These are phyloP conservation scores for Erodium texanum DNA, from an alignment of 441 rosid species.

Conservation along the genomic window DNA sequence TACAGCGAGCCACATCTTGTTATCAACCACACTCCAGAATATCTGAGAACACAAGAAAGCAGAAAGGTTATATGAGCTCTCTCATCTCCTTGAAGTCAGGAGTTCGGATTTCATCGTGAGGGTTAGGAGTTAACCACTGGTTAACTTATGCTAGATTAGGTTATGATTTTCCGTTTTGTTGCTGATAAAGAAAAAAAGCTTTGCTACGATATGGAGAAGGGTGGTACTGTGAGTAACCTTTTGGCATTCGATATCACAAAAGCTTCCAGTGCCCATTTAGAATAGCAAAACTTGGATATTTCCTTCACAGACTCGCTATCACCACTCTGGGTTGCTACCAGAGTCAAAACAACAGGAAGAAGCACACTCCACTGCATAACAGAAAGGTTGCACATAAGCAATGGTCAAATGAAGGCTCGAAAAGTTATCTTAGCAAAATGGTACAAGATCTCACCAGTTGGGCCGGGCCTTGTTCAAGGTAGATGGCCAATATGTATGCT, in stretches of 20 bases:
- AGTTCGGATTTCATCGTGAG: too few relatives aligned
- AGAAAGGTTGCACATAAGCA: too few relatives aligned
- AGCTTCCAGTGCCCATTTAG: conserved; percentile 84
- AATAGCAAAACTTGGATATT: conserved; percentile 55
- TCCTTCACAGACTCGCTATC: conserved; percentile 29
- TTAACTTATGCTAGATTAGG: too few relatives aligned
- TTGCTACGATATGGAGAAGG: conserved; percentile 2
- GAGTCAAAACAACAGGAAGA: conserved; percentile 91
- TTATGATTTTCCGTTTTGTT: too few relatives aligned
- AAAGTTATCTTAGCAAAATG: background rate
- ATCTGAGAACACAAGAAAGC: conserved; percentile 34
- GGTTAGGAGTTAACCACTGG: too few relatives aligned
- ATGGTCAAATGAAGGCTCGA: too few relatives aligned
- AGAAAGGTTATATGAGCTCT: background rate
- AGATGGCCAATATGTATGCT: conserved; percentile 70
- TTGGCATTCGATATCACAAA: conserved; percentile 72
- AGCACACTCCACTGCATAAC: conserved; percentile 79
- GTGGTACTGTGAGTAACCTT: conserved; percentile 30
- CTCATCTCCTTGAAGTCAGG: too few relatives aligned
- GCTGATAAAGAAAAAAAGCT: too few relatives aligned
- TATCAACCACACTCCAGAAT: conserved; percentile 82
- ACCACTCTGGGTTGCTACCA: conserved; percentile 50
- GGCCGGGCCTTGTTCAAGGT: conserved; percentile 81
- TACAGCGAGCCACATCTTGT: conserved; percentile 73
- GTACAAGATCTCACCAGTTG: conserved; percentile 58